Conservation (phyloP, 176 grass and related monocot species). For the Chrysopogon serrulatus region DNA sequence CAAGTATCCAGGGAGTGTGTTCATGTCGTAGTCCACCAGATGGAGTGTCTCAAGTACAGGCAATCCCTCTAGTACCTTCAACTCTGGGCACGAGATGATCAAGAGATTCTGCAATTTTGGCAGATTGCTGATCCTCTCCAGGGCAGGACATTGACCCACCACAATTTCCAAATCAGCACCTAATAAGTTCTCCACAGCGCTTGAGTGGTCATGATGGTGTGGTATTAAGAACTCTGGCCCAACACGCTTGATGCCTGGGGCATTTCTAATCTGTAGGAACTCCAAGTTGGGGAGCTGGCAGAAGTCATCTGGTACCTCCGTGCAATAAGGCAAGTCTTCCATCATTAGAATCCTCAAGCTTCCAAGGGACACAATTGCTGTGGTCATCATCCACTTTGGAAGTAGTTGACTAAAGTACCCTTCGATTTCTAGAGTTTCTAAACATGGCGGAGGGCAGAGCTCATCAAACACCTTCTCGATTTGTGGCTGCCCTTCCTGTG, state of each 20-base stretch:
- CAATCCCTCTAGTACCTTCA: background rate
- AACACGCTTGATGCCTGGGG: no score
- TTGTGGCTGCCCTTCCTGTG: background rate
- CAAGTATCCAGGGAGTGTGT: background rate
- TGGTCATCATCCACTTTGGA: background rate
- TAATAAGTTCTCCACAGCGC: background rate
- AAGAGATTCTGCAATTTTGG: background rate
- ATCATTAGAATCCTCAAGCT: background rate
- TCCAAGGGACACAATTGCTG: background rate
- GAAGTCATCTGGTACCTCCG: no score
- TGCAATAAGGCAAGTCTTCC: no score
- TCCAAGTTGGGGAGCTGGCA: no score
- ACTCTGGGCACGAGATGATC: background rate
- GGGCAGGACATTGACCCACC: background rate
- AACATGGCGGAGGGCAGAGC: no score
- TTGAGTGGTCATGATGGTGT: background rate
- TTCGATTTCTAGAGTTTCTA: no score
- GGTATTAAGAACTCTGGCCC: no score
- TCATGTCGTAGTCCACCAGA: background rate
- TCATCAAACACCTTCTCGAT: no score
- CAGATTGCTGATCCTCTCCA: background rate
- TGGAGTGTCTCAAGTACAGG: background rate
- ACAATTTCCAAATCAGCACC: background rate
- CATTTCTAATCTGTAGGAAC: no score
- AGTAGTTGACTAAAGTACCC: background rate